Conservation (phyloP, 257 asterid species). For the Solanum etuberosum region DNA sequence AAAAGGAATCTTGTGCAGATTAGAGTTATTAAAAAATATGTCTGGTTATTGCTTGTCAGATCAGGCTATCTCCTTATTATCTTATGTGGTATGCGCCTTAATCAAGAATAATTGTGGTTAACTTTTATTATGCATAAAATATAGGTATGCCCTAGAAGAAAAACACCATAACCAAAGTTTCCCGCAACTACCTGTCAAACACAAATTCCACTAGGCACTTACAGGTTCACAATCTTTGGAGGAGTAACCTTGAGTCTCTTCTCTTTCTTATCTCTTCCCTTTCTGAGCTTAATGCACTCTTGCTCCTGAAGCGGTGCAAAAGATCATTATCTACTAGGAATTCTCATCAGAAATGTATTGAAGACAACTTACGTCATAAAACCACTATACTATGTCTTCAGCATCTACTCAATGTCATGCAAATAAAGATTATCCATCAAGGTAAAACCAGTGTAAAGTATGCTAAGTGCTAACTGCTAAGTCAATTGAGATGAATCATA, state of each 20-base stretch:
- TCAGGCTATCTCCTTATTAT: not conserved
- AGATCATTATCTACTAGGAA: constrained; percentile 6
- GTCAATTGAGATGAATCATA: not conserved
- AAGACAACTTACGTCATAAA: not conserved
- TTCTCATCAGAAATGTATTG: not conserved
- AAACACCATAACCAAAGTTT: not conserved
- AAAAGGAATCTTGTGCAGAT: not conserved
- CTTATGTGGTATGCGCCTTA: not conserved
- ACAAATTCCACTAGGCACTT: constrained; percentile 19
- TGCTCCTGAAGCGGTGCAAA: constrained; percentile 48
- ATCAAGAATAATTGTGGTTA: not conserved
- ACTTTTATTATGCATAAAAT: not conserved
- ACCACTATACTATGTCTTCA: not conserved
- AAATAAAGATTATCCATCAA: not conserved
- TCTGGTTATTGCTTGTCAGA: not conserved
- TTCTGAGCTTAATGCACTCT: constrained; percentile 48
- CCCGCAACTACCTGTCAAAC: not conserved
- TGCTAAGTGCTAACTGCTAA: not conserved
- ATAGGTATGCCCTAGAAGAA: not conserved
- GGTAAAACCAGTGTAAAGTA: not conserved
- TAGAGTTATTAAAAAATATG: not conserved
- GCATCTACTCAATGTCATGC: not conserved
- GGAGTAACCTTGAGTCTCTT: constrained; percentile 28
- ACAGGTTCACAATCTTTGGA: constrained; percentile 30
- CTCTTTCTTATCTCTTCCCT: constrained; percentile 43